These are phyloP conservation scores for Xylaria sp. DNA, from an alignment of 2,329 filamentous ascomycete species.

Conservation along the genomic window DNA sequence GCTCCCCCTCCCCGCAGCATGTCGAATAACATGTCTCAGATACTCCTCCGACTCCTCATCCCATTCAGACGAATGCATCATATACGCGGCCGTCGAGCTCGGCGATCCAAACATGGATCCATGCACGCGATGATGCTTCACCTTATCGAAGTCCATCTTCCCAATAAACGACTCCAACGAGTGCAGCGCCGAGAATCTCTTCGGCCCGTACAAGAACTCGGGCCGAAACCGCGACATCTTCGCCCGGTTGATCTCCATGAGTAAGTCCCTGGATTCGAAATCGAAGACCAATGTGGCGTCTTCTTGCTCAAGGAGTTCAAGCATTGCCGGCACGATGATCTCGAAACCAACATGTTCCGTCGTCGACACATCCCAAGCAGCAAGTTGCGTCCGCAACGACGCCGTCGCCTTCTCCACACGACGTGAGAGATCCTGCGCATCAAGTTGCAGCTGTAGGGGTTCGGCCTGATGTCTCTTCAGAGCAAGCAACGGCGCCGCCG, in stretches of 20 bases:
- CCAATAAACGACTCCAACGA: conserved; percentile 38
- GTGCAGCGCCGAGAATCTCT: conserved; percentile 31
- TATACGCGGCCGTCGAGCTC: conserved; percentile 35
- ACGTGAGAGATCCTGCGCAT: conserved; percentile 11
- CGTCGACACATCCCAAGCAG: conserved; percentile 28
- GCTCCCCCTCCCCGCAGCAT: conserved; percentile 12
- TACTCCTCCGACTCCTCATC: conserved; percentile 23
- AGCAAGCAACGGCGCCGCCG: conserved; percentile 31
- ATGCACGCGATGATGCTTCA: conserved; percentile 31
- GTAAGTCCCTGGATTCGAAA: conserved; percentile 23
- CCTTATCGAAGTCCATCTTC: conserved; percentile 33
- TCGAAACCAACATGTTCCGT: conserved; percentile 34
- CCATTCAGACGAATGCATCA: conserved; percentile 23
- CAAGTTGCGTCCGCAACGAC: conserved; percentile 22
- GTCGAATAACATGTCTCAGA: conserved; percentile 18
- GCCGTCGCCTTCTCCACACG: conserved; percentile 20
- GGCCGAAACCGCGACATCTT: conserved; percentile 30
- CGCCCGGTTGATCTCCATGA: conserved; percentile 25
- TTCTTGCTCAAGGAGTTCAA: conserved; percentile 28
- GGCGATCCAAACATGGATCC: conserved; percentile 37
- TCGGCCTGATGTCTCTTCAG: conserved; percentile 23
- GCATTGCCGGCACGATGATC: conserved; percentile 31
- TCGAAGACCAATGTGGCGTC: conserved; percentile 24
- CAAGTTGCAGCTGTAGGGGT: conserved; percentile 16
- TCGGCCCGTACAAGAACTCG: conserved; percentile 27